Evolutionary conservation across 2,329 filamentous ascomycete genomes (phyloP).

Genomic region (Pleurostoma richardsiae): DNA sequence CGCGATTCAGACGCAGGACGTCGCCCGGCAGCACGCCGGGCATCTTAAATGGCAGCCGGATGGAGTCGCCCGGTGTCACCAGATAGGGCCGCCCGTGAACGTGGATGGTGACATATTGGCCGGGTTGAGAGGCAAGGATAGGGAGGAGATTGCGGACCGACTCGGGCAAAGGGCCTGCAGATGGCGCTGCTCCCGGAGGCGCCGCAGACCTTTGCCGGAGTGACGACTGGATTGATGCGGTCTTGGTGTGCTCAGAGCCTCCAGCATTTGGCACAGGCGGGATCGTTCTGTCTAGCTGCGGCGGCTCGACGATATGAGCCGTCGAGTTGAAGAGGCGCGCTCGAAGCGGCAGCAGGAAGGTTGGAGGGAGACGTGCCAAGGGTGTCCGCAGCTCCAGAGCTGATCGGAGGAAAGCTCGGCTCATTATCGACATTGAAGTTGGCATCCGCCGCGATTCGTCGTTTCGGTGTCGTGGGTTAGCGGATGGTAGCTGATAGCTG

Average conservation of each 20-base stretch:
- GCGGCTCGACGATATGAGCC: conserved; percentile 41
- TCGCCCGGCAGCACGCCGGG: conserved; percentile 74
- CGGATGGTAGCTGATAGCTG: too few relatives aligned
- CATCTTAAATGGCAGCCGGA: conserved; percentile 78
- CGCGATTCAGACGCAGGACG: conserved; percentile 81
- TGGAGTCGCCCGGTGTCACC: conserved; percentile 67
- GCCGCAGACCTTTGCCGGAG: not conserved
- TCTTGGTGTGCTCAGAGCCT: not conserved
- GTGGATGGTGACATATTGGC: conserved; percentile 74
- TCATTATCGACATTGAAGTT: conserved; percentile 30
- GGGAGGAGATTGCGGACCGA: conserved; percentile 61
- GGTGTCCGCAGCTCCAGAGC: conserved; percentile 53
- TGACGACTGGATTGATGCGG: not conserved
- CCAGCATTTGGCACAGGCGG: not conserved
- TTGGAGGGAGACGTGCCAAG: conserved; percentile 37
- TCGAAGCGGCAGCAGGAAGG: conserved; percentile 46
- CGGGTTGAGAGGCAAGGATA: conserved; percentile 65
- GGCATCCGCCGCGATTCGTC: too few relatives aligned
- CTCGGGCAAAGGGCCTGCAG: conserved; percentile 37
- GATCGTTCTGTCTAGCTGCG: conserved; percentile 5
- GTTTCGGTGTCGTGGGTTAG: too few relatives aligned
- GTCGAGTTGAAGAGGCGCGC: conserved; percentile 44
- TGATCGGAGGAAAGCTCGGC: conserved; percentile 58
- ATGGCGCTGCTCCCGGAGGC: not conserved
- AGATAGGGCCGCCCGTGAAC: conserved; percentile 79